Evolutionary conservation across 148 eudicot genomes (phyloP).

Genomic region (Dysphania ambrosioides): DNA sequence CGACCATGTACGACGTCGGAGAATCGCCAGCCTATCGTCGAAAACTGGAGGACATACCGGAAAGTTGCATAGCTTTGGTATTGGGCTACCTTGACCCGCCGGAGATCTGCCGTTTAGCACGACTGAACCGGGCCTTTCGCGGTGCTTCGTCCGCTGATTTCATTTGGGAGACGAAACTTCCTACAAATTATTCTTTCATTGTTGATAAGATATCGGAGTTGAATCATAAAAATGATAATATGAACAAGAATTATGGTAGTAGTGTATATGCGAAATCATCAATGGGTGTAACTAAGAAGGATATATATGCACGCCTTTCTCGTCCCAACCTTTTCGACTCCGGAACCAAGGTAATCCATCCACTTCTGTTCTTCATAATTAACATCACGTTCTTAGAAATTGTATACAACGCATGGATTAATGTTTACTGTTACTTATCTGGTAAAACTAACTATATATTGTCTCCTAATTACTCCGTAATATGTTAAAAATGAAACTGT

Average conservation of each 20-base stretch:
- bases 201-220: conserved; percentile 25
- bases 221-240: background rate
- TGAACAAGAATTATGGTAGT: background rate
- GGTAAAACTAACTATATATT: too few species aligned
- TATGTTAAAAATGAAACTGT: too few species aligned
- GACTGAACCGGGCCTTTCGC: conserved; percentile 60
- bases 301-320: conserved; percentile 60
- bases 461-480: too few species aligned
- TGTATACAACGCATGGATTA: too few species aligned
- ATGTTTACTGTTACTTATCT: too few species aligned
- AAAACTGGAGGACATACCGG: conserved; percentile 73
- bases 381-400: too few species aligned
- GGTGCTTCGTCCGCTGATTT: conserved; percentile 85
- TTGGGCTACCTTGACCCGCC: conserved; percentile 66
- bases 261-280: background rate
- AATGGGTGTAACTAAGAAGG: conserved; percentile 44
- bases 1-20: background rate
- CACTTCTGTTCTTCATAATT: too few species aligned
- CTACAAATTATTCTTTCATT: conserved; percentile 50
- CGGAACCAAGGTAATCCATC: conserved; percentile 63
- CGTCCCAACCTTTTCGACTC: conserved; percentile 52
- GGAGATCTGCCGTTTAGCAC: conserved; percentile 74
- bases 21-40: conserved; percentile 22
- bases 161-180: conserved; percentile 76
- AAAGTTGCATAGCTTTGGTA: conserved; percentile 68